Evolutionary conservation across 768 basidiomycete species (phyloP), one percentile per base, ranked within the genome.

Genomic region (Termitomyces titanicus): DNA sequence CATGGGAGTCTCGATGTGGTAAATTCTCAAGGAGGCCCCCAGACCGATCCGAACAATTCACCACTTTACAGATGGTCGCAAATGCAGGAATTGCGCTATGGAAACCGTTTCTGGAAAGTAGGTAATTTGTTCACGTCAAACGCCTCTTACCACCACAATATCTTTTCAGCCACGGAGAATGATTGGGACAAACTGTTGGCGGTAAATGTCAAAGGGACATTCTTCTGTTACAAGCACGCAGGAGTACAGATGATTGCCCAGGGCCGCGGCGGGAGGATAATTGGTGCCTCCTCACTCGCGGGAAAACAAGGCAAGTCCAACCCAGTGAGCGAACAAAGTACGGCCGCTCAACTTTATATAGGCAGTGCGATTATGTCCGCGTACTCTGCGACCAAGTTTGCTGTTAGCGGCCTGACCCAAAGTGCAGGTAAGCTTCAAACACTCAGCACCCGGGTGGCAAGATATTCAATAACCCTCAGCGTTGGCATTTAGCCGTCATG

Each of bases 191-290:
- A 62, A 62, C 38, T 69, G 7, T 68, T 79, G 56, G 69, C 74
- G 5, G 69, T 86, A 60, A 87, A 88, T 61, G 72, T 77, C 56
- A 76, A 80, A 51, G 84, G 84, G 35, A 69, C 76, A 2, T 85
- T 81, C 69, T 74, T 82, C 56, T 86, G 82, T 63, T 86, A 86
- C 43, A 82, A 85, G 51, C 74, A 85, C 55, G 86, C 84, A 2
- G 84, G 81, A 17, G 70, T 70, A 49, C 79, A 81, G 60, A 88
- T 88, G 86, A 73, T 84, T 9, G 53, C 62, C 9, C 80, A 81
- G 68, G 75, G 78, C 0, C 69, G 67, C 5, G 78, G 82, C 15
- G 82, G 85, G 1, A 72, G 79, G 17, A 81, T 88, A 55, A 75
- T 86, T 25, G 79, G 85, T 40, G 72, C 73, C 1, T 62, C 63